A percentile compares a stretch with the other conserved stretches of the same genome.
Conservation (phyloP, 306 rosid genomes). For the Ammopiptanthus mongolicus region DNA sequence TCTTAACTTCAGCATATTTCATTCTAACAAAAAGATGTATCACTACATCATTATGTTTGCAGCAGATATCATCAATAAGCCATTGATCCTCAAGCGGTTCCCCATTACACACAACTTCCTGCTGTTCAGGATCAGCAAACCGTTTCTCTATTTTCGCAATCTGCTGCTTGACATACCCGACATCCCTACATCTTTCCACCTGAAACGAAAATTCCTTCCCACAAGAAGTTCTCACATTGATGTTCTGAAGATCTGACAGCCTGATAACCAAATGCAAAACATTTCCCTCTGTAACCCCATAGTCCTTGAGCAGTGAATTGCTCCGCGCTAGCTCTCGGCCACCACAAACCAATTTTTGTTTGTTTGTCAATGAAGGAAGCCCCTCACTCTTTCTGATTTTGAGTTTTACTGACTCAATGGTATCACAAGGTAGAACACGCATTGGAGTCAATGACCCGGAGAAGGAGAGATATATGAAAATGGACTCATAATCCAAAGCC, state of each 20-base stretch:
- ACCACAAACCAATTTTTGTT: conserved; percentile 82
- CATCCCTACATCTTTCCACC: conserved; percentile 73
- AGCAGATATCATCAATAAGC: conserved; percentile 67
- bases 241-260: conserved; percentile 73
- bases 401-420: conserved; percentile 78
- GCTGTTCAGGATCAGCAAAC: conserved; percentile 66
- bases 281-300: conserved; percentile 78
- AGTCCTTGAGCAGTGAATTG: conserved; percentile 69
- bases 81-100: conserved; percentile 72
- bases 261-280: conserved; percentile 82
- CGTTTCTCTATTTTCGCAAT: conserved; percentile 59
- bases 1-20: conserved; percentile 61
- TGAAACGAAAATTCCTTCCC: conserved; percentile 70
- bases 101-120: conserved; percentile 79
- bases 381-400: conserved; percentile 67
- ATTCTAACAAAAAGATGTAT: conserved; percentile 55
- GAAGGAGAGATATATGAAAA: conserved; percentile 52
- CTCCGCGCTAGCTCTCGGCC: conserved; percentile 85
- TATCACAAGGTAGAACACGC: conserved; percentile 71
- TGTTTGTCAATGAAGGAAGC: conserved; percentile 58
- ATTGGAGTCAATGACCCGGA: conserved; percentile 59
- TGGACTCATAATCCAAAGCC: conserved; percentile 42
- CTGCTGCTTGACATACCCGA: conserved; percentile 73
- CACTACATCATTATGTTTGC: conserved; percentile 65
- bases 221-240: conserved; percentile 57